These are phyloP conservation scores for Magnusiomyces fungicola DNA, from an alignment of 1,139 yeast genomes.

Conservation along the genomic window DNA sequence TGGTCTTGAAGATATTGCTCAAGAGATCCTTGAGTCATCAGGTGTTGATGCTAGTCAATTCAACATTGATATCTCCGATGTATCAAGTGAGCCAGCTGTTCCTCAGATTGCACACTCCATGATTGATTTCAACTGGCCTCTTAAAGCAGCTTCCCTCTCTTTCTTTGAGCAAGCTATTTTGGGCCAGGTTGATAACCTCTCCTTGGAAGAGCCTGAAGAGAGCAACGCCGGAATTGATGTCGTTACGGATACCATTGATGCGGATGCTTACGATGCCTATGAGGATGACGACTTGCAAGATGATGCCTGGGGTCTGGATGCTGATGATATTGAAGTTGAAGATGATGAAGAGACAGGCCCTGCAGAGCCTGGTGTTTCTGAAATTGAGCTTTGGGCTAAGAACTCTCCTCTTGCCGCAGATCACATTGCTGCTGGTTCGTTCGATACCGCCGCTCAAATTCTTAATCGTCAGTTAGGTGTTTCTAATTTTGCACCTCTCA, in stretches of 20 bases:
- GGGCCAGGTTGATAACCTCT: conserved; percentile 66
- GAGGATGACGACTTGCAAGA: conserved; percentile 29
- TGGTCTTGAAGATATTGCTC: conserved; percentile 71
- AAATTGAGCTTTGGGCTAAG: conserved; percentile 75
- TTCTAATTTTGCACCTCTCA: conserved; percentile 78
- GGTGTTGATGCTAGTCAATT: conserved; percentile 54
- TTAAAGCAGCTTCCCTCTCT: conserved; percentile 62
- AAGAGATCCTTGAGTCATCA: conserved; percentile 60
- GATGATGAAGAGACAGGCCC: conserved; percentile 36
- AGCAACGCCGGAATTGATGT: conserved; percentile 15
- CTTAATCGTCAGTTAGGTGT: conserved; percentile 85
- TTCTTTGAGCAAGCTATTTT: conserved; percentile 79
- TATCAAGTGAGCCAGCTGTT: conserved; percentile 31
- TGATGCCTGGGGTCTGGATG: conserved; percentile 30
- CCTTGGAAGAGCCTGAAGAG: conserved; percentile 41
- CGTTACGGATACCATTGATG: conserved; percentile 19
- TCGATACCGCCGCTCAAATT: conserved; percentile 91
- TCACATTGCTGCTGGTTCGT: conserved; percentile 92
- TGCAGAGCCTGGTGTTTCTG: conserved; percentile 44
- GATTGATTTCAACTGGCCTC: conserved; percentile 67
- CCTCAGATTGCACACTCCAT: conserved; percentile 44
- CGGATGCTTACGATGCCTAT: conserved; percentile 26
- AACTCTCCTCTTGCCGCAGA: conserved; percentile 89
- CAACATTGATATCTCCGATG: conserved; percentile 41
- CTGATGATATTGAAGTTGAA: conserved; percentile 54